Conservation (phyloP, 2,329 filamentous ascomycete genomes). For the Clonostachys chloroleuca region DNA sequence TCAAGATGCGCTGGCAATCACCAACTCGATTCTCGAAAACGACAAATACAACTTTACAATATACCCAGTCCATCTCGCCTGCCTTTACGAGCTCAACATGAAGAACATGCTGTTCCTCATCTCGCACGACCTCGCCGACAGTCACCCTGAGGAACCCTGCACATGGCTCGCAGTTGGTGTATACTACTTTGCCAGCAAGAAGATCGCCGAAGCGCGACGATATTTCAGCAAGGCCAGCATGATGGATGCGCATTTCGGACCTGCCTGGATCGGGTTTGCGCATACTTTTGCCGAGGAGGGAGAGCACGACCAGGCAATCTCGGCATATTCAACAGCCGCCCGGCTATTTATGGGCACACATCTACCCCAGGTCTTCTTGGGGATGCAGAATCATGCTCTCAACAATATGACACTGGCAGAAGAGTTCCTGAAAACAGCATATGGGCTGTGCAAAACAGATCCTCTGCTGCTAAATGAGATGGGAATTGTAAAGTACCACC, state of each 20-base stretch:
- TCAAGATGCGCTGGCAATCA: slow-evolving; percentile 79
- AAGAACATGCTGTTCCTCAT: slow-evolving; percentile 89
- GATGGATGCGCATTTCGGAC: slow-evolving; percentile 95
- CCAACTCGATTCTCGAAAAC: slow-evolving; percentile 72
- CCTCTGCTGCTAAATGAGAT: slow-evolving; percentile 92
- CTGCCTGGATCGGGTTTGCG: slow-evolving; percentile 97
- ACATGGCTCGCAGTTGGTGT: slow-evolving; percentile 93
- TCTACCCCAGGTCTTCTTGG: slow-evolving; percentile 89
- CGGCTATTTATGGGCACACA: slow-evolving; percentile 96
- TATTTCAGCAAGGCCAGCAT: slow-evolving; percentile 98
- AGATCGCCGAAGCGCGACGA: slow-evolving; percentile 86
- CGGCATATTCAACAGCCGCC: slow-evolving; percentile 92
- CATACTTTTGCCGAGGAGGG: slow-evolving; percentile 97
- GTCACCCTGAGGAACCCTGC: slow-evolving; percentile 84
- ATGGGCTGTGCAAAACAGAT: slow-evolving; percentile 76
- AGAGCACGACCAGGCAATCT: slow-evolving; percentile 97
- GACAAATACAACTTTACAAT: slow-evolving; percentile 88
- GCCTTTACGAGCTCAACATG: slow-evolving; percentile 79
- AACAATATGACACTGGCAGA: slow-evolving; percentile 93
- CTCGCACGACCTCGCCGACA: slow-evolving; percentile 87
- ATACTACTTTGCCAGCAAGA: slow-evolving; percentile 87
- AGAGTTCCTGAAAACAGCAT: slow-evolving; percentile 90
- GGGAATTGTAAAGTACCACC: slow-evolving; percentile 93
- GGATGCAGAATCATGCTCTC: slow-evolving; percentile 96
- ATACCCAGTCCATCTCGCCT: slow-evolving; percentile 88